Evolutionary conservation across 495 filamentous ascomycete genomes (phyloP), one percentile per base, ranked within the genome.

Genomic region (Lentithecium fluviatile): DNA sequence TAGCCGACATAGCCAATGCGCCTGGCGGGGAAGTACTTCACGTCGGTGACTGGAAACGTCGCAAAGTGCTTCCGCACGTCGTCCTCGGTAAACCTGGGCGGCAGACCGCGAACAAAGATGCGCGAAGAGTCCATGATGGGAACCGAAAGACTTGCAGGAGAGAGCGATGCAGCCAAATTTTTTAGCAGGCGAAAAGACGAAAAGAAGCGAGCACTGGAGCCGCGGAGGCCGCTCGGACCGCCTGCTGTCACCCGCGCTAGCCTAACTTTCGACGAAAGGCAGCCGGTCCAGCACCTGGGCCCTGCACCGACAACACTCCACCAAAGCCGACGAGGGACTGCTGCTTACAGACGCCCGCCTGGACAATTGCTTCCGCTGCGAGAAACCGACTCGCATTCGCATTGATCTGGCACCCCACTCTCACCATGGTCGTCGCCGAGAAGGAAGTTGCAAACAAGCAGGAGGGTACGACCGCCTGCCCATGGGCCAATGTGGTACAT

Each of bases 1-100:
- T 92, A 97, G 60, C 94, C 94, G 60, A 99, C 85, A 80, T 96
- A 99, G 64, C 91, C 94, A 76, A 98, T 96, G 56, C 91, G 82
- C 68, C 94, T 83, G 67, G 88, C 82, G 19, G 91, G 85, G 71
- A 97, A 86, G 59, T 95, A 82, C 79, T 92, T 94, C 57, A 88
- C 85, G 77, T 97, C 94, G 47, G 94, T 97, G 69, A 96, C 84
- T 37, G 80, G 74, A 65, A 84, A 83, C 58, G 82, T 83, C 53
- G 87, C 81, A 73, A 98, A 98, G 75, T 97, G 91, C 68, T 86
- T 88, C 69, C 82, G 85, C 67, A 97, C 86, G 54, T 96, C 88
- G 23, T 78, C 79, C 63, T 95, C 89, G 62, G 85, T 84, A 55
- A 85, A 78, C 32, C 77, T 83, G 15, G 88, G 88, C 38, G 90